A percentile compares a stretch with the other conserved stretches of the same genome.
These are phyloP conservation scores for Podaxis sp. DNA, from an alignment of 768 basidiomycete species.

Conservation along the genomic window DNA sequence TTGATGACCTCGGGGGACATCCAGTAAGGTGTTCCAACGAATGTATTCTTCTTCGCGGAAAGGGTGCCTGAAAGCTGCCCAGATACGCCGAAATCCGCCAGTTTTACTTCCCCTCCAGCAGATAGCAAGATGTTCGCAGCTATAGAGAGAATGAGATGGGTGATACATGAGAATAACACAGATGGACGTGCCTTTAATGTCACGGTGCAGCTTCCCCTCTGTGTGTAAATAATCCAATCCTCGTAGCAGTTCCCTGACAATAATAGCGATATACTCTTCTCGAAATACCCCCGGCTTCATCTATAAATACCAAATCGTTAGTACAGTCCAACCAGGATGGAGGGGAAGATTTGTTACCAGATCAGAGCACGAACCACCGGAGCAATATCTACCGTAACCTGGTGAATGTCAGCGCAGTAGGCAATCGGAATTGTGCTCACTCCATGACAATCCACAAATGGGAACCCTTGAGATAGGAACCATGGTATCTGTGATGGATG, in stretches of 20 bases:
- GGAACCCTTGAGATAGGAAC: slow-evolving; percentile 92
- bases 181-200: slow-evolving; percentile 82
- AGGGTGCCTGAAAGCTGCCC: slow-evolving; percentile 94
- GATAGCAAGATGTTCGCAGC: slow-evolving; percentile 94
- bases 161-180: background rate
- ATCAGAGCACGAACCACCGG: slow-evolving; percentile 97
- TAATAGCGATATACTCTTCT: slow-evolving; percentile 99
- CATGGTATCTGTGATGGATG: slow-evolving; percentile 71
- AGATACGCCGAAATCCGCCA: slow-evolving; percentile 98
- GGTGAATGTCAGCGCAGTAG: slow-evolving; percentile 10
- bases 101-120: slow-evolving; percentile 91
- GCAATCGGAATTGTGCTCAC: slow-evolving; percentile 40
- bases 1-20: slow-evolving; percentile 99
- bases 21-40: slow-evolving; percentile 98
- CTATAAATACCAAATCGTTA: slow-evolving; percentile 39
- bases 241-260: slow-evolving; percentile 86
- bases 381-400: slow-evolving; percentile 72
- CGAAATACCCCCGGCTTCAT: slow-evolving; percentile 98
- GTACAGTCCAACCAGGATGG: slow-evolving; percentile 12
- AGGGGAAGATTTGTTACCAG: slow-evolving; percentile 51
- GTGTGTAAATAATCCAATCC: slow-evolving; percentile 95
- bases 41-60: slow-evolving; percentile 96
- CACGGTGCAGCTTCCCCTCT: slow-evolving; percentile 97
- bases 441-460: slow-evolving; percentile 99
- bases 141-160: slow-evolving; percentile 28